phyloP scores from a whole-genome alignment of 495 filamentous ascomycete genomes.

The Podospora pseudoanserina region DNA sequence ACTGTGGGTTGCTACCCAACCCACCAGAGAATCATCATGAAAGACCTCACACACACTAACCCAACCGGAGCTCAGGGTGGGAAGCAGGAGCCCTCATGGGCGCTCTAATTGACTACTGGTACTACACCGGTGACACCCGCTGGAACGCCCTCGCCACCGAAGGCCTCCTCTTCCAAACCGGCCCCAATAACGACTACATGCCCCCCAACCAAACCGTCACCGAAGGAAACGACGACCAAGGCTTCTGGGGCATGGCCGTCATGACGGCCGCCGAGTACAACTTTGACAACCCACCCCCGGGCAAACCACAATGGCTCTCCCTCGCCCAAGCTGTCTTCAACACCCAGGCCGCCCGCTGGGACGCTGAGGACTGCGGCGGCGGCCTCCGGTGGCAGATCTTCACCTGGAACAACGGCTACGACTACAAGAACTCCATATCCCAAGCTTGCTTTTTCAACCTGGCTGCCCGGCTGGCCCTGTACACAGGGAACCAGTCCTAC shows the following conservation, averaged over 20 bases:
- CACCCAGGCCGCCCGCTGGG: slow-evolving; percentile 66
- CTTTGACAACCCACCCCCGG: slow-evolving; percentile 55
- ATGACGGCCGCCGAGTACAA: slow-evolving; percentile 64
- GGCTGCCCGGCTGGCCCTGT: slow-evolving; percentile 63
- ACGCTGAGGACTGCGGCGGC: slow-evolving; percentile 62
- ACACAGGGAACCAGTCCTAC: slow-evolving; percentile 68
- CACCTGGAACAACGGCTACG: slow-evolving; percentile 72
- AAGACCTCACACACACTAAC: slow-evolving; percentile 22
- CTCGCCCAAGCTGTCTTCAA: slow-evolving; percentile 80
- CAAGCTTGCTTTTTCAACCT: slow-evolving; percentile 72
- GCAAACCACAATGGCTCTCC: slow-evolving; percentile 69
- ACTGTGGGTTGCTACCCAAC: slow-evolving; percentile 33
- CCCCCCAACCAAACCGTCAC: slow-evolving; percentile 58
- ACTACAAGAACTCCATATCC: slow-evolving; percentile 70
- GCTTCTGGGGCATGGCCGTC: slow-evolving; percentile 63
- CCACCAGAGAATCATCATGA: neutral
- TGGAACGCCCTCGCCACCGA: slow-evolving; percentile 56
- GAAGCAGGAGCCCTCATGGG: slow-evolving; percentile 69
- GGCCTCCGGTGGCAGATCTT: slow-evolving; percentile 84
- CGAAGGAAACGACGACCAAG: slow-evolving; percentile 67
- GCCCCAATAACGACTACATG: slow-evolving; percentile 59
- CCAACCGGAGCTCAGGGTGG: slow-evolving; percentile 57
- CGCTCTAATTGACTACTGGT: slow-evolving; percentile 63
- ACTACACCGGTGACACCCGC: slow-evolving; percentile 57
- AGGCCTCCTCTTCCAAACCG: slow-evolving; percentile 59